Base-by-base conservation (phyloP, 2,329 filamentous ascomycete genomes). In the Aspergillus transmontanensis region DNA sequence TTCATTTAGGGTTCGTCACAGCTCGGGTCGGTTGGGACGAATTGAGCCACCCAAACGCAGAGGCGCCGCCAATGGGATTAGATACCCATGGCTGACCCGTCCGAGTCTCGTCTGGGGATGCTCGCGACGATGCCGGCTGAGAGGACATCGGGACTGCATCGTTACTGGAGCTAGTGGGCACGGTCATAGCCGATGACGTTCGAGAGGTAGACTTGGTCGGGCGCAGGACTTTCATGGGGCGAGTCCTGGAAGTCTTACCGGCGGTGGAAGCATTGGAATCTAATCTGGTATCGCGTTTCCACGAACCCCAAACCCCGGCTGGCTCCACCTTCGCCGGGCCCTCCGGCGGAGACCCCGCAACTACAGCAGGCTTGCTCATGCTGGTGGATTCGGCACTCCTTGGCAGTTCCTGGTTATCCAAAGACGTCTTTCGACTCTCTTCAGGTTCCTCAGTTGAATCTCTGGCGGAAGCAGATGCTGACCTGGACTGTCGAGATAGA, bases 21-120 rank as follows among this genome's bases (percentile, higher is more conserved):
- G 61, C 50, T 26, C 64, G 63, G 7, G 58, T 65, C n/a, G 56
- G 69, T 57, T 76, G 71, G 14, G 70, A 69, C 23, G 77, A 69
- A 66, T 91, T 94, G 82, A 97, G 89, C 94, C 94, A 98, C 14
- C 91, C 90, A 80, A 98, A 98, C 3, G 94, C 94, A 63, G 92
- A 95, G 16, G 91, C 94, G n/a, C 92, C 92, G 10, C 94, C 94
- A 21, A 97, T 87, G 0, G 95, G 94, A 73, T 98, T 98, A 36
- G 87, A 83, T 7, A 87, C 84, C 61, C 88, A 85, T 19, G 86
- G 81, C 69, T 85, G 84, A 51, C 70, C 73, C 23, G 76, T 60
- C 34, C 74, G 70, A 16, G 71, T 62, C 9, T 71, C 74, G 30
- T 76, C 76, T 10, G 71, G 68, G 41, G 71, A 69, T 2, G 65